Conservation (phyloP, 2,329 filamentous ascomycete genomes). For the Neoarthrinium moseri region DNA sequence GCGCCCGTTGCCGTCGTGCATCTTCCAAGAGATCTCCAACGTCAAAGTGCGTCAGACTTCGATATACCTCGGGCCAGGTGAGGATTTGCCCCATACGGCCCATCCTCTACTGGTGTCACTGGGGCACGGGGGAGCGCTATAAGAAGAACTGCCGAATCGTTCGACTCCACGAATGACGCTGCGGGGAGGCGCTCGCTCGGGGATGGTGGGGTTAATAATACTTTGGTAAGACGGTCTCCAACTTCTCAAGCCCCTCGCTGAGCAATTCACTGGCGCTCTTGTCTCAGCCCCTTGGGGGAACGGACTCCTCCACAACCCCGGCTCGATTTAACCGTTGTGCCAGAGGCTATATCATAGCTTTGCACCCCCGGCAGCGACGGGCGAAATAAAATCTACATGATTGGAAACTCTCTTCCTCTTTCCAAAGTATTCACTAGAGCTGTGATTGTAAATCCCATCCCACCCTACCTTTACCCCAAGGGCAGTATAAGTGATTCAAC, state of each 20-base stretch:
- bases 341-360: slow-evolving; percentile 10
- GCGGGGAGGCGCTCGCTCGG: slow-evolving; percentile 18
- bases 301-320: slow-evolving; percentile 26
- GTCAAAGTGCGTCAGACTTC: no score
- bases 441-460: not conserved
- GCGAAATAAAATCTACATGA: no score
- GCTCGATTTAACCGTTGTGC: slow-evolving; percentile 16
- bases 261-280: no score
- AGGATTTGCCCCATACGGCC: no score
- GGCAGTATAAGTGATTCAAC: no score
- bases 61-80: no score
- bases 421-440: no score
- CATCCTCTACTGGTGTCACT: not conserved
- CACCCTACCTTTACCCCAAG: no score
- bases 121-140: not conserved
- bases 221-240: not conserved
- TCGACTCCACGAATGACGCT: slow-evolving; percentile 14
- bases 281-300: slow-evolving; percentile 9
- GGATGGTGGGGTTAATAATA: slow-evolving; percentile 16
- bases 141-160: slow-evolving; percentile 15
- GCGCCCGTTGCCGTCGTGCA: no score
- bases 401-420: no score
- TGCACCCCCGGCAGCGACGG: not conserved
- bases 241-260: not conserved
- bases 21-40: no score